Base-by-base conservation (phyloP, 345 rosid genomes). In the Abelmoschus esculentus region DNA sequence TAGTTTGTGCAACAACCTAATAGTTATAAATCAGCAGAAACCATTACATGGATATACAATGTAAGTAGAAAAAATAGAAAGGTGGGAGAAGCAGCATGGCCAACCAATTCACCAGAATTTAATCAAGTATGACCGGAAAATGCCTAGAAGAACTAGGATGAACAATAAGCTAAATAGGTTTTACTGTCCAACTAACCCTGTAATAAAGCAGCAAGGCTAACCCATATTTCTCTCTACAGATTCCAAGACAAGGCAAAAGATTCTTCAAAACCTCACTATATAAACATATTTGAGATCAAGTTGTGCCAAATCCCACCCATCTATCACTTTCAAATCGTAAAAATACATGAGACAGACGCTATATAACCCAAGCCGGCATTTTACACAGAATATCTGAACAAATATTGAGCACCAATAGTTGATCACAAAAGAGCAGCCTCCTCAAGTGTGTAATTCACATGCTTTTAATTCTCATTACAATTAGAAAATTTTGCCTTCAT, bases 1-100 rank as follows among this genome's bases (percentile, higher is more conserved):
- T 89, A 70, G 99, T 90, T 79, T 92, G 89, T 71, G 98, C 96
- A 60, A 87, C 99, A 72, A 90, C 89, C 99, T 96, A 79, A 36
- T 49, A 78, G 60, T 47, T 72, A 28, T 60, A 69, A 34, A 29
- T 62, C 49, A 62, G 26, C 31, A 22, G 7, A 58, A 70, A 44
- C n/a, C 22, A n/a, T 28, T 38, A 5, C 10, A 29, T 56, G 44
- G 2, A 7, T 7, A 57, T 56, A 28, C 12, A 15, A 42, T n/a
- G 59, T 18, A 49, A 49, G 19, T 40, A 58, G 42, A 70, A 26
- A 26, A 13, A 9, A 22, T 10, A 29, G 57, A 44, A 26, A n/a
- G 10, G 28, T 42, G 42, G 40, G 10, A 38, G 6, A 11, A 52
- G 19, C 47, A 38, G 42, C 72, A 44, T 14, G 54, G 40, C 66